Base-by-base conservation (phyloP, 2,329 filamentous ascomycete genomes). In the Calonectria ilicicola region DNA sequence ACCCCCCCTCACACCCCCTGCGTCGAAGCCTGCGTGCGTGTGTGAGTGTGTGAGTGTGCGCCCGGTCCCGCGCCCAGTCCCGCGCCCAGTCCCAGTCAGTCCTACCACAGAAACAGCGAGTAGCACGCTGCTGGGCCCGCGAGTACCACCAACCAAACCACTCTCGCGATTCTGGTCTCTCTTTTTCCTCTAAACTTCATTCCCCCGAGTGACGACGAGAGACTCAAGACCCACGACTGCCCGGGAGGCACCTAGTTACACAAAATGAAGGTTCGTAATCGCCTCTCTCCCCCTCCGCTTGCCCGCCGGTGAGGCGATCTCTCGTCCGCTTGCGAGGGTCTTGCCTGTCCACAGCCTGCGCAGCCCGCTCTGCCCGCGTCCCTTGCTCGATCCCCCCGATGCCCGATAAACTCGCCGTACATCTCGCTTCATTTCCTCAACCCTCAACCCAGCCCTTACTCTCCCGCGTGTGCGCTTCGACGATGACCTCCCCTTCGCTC, bases 191-290 rank as follows among this genome's bases (percentile, higher is more conserved):
- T 60, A 58, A 72, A 72, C 72, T 72, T 68, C 72, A 66, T 76
- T 76, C 74, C 70, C 69, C 58, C 66, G 71, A 79, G 67, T 63
- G 76, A 79, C 72, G 69, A 66, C 75, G 72, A 77, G 74, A 77
- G 69, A 72, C 75, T 77, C 70, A 44, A 72, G 70, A 77, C 69
- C 78, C 75, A 73, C 77, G 76, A 79, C 77, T 77, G 77, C 77
- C 77, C 76, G 76, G 76, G 77, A 75, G 78, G 75, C 75, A 78
- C 73, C 67, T 72, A 76, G 79, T 81, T 79, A 78, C 80, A 82
- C 81, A 83, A 81, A 72, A 83, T 83, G 82, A 83, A 83, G 82
- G 82, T 82, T 81, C 76, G 81, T 81, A 77, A 76, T 77, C 66
- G 68, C 75, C 76, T 65, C 67, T 74, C 72, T 32, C 56, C 56